phyloP scores from a whole-genome alignment of 371 early-diverging fungal genomes.

The Mortierella sp. region DNA sequence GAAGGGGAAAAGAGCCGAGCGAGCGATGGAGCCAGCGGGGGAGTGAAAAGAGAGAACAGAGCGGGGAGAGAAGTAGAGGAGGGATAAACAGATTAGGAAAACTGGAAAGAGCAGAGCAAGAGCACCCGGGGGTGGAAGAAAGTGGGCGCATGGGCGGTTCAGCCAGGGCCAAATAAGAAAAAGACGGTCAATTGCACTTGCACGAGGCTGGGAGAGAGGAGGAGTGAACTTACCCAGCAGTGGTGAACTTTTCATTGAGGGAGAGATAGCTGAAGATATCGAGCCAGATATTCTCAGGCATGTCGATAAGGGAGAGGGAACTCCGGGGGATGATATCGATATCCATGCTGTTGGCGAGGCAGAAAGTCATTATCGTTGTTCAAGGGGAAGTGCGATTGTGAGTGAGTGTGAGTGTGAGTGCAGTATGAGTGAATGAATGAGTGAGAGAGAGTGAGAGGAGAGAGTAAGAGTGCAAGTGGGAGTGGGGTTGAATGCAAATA shows the following conservation, averaged over 20 bases:
- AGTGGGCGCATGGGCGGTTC: not conserved
- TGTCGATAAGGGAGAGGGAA: not conserved
- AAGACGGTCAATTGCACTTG: slow-evolving; percentile 1
- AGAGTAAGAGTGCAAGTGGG: not conserved
- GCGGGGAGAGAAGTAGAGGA: not conserved
- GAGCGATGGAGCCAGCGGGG: not conserved
- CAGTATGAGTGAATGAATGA: slow-evolving; percentile 5
- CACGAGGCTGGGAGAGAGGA: not conserved
- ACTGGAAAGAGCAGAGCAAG: not conserved
- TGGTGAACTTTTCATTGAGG: slow-evolving; percentile 47
- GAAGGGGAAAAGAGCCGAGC: not conserved
- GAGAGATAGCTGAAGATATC: slow-evolving; percentile 49
- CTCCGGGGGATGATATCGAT: slow-evolving; percentile 17
- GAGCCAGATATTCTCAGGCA: slow-evolving; percentile 58
- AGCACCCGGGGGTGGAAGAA: not conserved
- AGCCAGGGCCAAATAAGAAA: not conserved
- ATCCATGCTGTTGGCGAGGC: slow-evolving; percentile 18
- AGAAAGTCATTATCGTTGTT: not conserved
- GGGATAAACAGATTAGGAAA: not conserved
- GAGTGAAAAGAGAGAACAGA: not conserved
- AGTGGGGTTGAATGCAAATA: not conserved
- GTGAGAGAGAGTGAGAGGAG: slow-evolving; percentile 1
- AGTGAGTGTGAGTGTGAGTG: not conserved
- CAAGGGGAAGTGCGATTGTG: not conserved
- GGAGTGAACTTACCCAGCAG: slow-evolving; percentile 35